These are phyloP conservation scores for Agapanthus africanus DNA, from an alignment of 106 monocot species.

Conservation along the genomic window DNA sequence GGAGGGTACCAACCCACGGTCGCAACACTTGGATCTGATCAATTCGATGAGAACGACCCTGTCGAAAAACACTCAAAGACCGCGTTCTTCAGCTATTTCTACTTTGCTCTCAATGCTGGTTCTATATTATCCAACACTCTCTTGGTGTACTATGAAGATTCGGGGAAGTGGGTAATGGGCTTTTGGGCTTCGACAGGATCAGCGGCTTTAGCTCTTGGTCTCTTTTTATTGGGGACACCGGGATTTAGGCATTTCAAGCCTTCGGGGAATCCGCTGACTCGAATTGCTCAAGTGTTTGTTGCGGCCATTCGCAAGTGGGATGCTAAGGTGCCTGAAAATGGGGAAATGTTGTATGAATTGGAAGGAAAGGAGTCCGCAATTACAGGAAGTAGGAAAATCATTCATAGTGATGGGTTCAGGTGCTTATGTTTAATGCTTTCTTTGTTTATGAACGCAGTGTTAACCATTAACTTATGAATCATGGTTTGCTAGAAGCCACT, in stretches of 20 bases:
- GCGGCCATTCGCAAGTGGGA: slow-evolving; percentile 48
- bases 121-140: slow-evolving; percentile 82
- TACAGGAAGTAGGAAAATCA: slow-evolving; percentile 52
- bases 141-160: slow-evolving; percentile 68
- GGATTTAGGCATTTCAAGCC: slow-evolving; percentile 58
- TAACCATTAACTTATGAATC: not conserved
- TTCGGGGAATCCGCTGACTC: slow-evolving; percentile 51
- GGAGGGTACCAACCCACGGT: slow-evolving; percentile 63
- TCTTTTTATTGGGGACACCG: slow-evolving; percentile 48
- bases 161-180: slow-evolving; percentile 58
- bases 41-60: slow-evolving; percentile 64
- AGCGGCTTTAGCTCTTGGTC: slow-evolving; percentile 35
- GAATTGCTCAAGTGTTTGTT: slow-evolving; percentile 59
- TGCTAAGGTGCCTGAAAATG: slow-evolving; percentile 23
- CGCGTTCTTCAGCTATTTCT: slow-evolving; percentile 89
- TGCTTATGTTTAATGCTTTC: slow-evolving; percentile 3
- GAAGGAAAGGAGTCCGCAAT: slow-evolving; percentile 45
- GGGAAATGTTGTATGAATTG: slow-evolving; percentile 37
- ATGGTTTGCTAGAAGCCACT: not conserved
- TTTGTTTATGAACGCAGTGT: not conserved
- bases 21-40: slow-evolving; percentile 64
- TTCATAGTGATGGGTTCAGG: slow-evolving; percentile 50
- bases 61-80: slow-evolving; percentile 38
- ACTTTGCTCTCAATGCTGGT: slow-evolving; percentile 77
- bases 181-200: slow-evolving; percentile 55